These are phyloP conservation scores for Zarea fungicola DNA, from an alignment of 2,329 filamentous ascomycete genomes.

Conservation along the genomic window DNA sequence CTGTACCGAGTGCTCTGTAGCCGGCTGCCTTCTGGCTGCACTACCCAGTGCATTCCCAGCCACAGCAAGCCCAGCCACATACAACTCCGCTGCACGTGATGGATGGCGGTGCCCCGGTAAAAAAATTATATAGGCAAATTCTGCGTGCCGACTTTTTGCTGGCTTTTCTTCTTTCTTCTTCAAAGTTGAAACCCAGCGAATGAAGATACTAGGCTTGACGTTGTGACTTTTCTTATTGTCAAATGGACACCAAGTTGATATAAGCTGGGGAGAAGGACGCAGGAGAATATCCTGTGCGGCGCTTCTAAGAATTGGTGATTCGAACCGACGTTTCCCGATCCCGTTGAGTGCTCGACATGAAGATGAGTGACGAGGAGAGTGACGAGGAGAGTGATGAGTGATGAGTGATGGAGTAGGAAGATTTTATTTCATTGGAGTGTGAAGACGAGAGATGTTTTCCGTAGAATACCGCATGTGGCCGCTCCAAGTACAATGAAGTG, in stretches of 20 bases:
- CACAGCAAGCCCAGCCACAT: conserved; percentile 3
- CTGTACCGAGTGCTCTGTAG: background rate
- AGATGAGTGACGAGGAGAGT: background rate
- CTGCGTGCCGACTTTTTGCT: conserved; percentile 13
- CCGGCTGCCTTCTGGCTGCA: too few relatives aligned
- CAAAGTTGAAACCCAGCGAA: conserved; percentile 54
- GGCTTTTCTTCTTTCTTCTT: conserved; percentile 28
- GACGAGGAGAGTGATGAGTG: too few relatives aligned
- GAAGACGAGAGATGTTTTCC: background rate
- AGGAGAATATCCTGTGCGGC: conserved; percentile 36
- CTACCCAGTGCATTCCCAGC: background rate
- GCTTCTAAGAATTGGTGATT: conserved; percentile 62
- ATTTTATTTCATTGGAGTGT: too few relatives aligned
- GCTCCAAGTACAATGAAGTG: too few relatives aligned
- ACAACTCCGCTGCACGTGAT: conserved; percentile 6
- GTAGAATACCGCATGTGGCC: conserved; percentile 2
- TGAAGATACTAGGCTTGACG: conserved; percentile 52
- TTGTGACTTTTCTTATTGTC: conserved; percentile 28
- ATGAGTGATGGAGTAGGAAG: too few relatives aligned
- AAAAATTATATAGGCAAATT: background rate
- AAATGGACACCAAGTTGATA: conserved; percentile 50
- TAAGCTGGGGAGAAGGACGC: conserved; percentile 52
- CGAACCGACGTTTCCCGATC: conserved; percentile 51
- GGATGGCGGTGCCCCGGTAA: background rate
- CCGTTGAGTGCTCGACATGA: conserved; percentile 59